Conservation (phyloP, 2,329 filamentous ascomycete genomes). For the Aspergillus amoenus region DNA sequence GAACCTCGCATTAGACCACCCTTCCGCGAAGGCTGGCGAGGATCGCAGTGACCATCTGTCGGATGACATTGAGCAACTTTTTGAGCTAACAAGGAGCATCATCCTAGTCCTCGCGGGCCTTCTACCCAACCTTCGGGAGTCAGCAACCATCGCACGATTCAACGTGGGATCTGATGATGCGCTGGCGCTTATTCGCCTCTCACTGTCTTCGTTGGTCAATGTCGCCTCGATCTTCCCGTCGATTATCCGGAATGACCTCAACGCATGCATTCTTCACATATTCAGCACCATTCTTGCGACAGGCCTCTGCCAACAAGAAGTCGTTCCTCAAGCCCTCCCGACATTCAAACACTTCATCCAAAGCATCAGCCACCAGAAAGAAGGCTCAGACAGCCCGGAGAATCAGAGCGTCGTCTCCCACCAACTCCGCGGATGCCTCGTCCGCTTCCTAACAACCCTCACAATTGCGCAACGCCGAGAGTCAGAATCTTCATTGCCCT, state of each 20-base stretch:
- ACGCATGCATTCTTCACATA: constrained; percentile 95
- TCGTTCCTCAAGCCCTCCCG: constrained; percentile 85
- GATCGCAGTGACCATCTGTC: constrained; percentile 74
- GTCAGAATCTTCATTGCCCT: constrained; percentile 72
- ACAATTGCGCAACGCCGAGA: constrained; percentile 50
- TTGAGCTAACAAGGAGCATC: constrained; percentile 94
- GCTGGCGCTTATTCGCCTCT: constrained; percentile 72
- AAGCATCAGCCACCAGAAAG: constrained; percentile 58
- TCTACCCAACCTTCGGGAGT: constrained; percentile 66
- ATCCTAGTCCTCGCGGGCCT: constrained; percentile 87
- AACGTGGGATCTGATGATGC: constrained; percentile 81
- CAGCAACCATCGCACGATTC: constrained; percentile 64
- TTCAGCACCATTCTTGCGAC: constrained; percentile 91
- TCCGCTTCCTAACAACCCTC: constrained; percentile 74
- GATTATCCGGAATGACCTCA: constrained; percentile 93
- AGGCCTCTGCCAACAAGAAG: constrained; percentile 78
- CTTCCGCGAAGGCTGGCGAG: constrained; percentile 72
- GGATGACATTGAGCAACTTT: constrained; percentile 96
- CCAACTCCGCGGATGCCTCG: constrained; percentile 80
- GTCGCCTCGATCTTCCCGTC: constrained; percentile 93
- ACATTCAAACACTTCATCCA: constrained; percentile 89
- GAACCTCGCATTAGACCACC: constrained; percentile 85
- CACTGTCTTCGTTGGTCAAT: constrained; percentile 85
- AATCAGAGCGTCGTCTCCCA: constrained; percentile 53
- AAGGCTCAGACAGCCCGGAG: constrained; percentile 24